A percentile compares a stretch with the other conserved stretches of the same genome.
These are phyloP conservation scores for Tetrapisispora taiwanensis DNA, from an alignment of 805 yeast species.

Conservation along the genomic window DNA sequence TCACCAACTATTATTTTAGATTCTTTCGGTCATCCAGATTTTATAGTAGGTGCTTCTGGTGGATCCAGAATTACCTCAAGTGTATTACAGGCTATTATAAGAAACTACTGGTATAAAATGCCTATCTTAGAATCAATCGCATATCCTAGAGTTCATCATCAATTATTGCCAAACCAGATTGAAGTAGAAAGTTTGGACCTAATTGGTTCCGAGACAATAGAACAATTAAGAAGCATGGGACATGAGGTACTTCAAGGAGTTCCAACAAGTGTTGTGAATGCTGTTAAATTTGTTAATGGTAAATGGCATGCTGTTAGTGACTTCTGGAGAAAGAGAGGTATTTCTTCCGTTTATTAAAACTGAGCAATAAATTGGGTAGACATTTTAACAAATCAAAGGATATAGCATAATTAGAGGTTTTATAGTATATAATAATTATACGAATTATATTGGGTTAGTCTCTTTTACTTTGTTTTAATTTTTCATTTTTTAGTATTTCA, in stretches of 20 bases:
- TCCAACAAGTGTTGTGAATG: constrained; percentile 52
- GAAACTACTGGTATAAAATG: constrained; percentile 49
- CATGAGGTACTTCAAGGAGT: constrained; percentile 35
- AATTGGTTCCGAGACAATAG: constrained; percentile 33
- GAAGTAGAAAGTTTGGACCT: constrained; percentile 46
- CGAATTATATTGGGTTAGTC: too few species aligned
- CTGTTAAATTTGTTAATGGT: constrained; percentile 33
- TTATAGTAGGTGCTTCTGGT: constrained; percentile 87
- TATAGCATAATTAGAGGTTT: too few species aligned
- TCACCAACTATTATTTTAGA: constrained; percentile 62
- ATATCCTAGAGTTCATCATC: constrained; percentile 82
- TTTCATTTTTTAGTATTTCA: too few species aligned
- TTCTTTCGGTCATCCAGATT: constrained; percentile 41
- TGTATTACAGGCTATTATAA: constrained; percentile 66
- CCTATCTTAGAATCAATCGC: constrained; percentile 60
- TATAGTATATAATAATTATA: too few species aligned
- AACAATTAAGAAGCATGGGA: constrained; percentile 36
- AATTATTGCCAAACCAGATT: constrained; percentile 61
- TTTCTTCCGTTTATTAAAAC: constrained; percentile 16
- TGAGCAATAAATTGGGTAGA: too few species aligned
- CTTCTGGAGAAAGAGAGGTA: constrained; percentile 79
- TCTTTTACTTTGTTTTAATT: too few species aligned
- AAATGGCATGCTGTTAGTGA: constrained; percentile 73
- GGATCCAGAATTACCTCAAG: constrained; percentile 82
- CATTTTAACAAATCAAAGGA: too few species aligned